Evolutionary conservation across 805 yeast species (phyloP).

Genomic region (Suhomyces vadensis): DNA sequence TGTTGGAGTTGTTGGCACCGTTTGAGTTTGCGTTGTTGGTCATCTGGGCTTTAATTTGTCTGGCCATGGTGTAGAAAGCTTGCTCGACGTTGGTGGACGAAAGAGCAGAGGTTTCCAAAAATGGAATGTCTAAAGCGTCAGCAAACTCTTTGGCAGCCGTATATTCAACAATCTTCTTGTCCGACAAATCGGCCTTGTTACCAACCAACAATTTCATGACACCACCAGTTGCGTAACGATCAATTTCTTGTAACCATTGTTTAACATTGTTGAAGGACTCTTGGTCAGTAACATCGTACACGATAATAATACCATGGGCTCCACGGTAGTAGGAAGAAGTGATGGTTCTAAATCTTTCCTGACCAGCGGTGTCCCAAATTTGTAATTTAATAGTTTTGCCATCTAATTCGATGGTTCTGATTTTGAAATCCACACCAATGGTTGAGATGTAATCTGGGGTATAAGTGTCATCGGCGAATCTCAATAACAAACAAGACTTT

Average conservation of each 20-base stretch:
- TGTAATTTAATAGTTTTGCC: conserved; percentile 97
- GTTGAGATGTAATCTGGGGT: conserved; percentile 97
- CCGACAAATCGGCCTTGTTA: conserved; percentile 91
- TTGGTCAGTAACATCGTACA: conserved; percentile 97
- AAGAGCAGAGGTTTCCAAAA: conserved; percentile 94
- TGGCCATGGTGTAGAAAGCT: conserved; percentile 97
- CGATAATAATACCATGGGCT: conserved; percentile 97
- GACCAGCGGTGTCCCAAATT: conserved; percentile 99
- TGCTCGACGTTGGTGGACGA: conserved; percentile 96
- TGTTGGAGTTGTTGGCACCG: conserved; percentile 25
- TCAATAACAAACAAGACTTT: conserved; percentile 87
- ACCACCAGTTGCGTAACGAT: conserved; percentile 96
- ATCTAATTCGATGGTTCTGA: conserved; percentile 87
- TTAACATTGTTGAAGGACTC: conserved; percentile 94
- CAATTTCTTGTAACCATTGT: conserved; percentile 98
- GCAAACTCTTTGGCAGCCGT: conserved; percentile 97
- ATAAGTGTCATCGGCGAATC: conserved; percentile 97
- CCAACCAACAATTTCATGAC: conserved; percentile 95
- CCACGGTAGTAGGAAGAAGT: conserved; percentile 98
- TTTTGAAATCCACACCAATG: conserved; percentile 94
- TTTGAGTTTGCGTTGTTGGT: conserved; percentile 55
- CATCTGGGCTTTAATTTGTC: conserved; percentile 96
- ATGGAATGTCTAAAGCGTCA: conserved; percentile 90
- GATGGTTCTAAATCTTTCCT: conserved; percentile 96
- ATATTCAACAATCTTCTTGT: conserved; percentile 93